Base-by-base conservation (phyloP, 345 rosid genomes). In the Luvunga scandens region DNA sequence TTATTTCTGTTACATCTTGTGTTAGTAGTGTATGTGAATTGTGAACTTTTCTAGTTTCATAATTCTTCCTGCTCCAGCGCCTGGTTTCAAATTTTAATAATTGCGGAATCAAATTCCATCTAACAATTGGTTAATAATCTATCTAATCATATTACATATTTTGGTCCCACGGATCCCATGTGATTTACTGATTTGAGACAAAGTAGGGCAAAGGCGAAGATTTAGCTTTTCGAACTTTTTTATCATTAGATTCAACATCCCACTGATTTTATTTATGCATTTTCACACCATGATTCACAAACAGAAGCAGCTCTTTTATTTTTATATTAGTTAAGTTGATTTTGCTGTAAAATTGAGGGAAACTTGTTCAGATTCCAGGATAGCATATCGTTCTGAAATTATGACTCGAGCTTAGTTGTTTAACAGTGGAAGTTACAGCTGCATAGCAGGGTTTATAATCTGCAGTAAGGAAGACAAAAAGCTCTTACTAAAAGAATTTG, bases 1-100 rank as follows among this genome's bases (percentile, higher is more conserved):
- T 75, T 87, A 78, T 76, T 75, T 84, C 60, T 84, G 55, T 75
- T 78, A 73, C 86, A 85, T 59, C 81, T 85, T 78, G 82, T 82
- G 79, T 83, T 81, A 65, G 80, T 81, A 79, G 79, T 82, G 77
- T 83, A 79, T 76, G 14, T 88, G 91, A 85, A 89, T 78, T 76
- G 14, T 88, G 91, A 85, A 89, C 81, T 73, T 77, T 75, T 66
- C 28, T 65, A 39, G 67, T 74, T 63, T 39, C 77, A 71, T 57
- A 65, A 62, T 64, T 77, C 78, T 53, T 76, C 64, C 60, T 57
- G 65, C 75, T 79, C 19, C 70, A 71, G 65, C 78, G 75, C 7
- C 77, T 83, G 75, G 7, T 75, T 63, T 78, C 83, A 77, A 78
- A 45, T 76, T 76, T 79, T 67, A 81, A 79, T 84, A 64, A 85